Base-by-base conservation (phyloP, 1,284 basidiomycete genomes). In the Boletus albobrunnescens region DNA sequence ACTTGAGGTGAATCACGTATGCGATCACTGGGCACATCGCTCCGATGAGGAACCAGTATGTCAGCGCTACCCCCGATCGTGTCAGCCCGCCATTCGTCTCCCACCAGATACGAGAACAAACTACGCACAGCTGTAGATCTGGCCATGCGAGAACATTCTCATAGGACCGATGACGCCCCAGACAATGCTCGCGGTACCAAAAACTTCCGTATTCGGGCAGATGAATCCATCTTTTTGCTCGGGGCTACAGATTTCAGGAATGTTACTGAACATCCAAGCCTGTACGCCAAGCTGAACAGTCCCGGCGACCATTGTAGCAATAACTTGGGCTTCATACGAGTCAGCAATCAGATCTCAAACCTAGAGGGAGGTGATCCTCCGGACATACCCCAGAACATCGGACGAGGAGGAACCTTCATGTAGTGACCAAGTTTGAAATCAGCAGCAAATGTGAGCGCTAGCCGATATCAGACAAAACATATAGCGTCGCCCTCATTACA, bases 21-120 rank as follows among this genome's bases (percentile, higher is more conserved):
- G 64, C 65, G 17, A 67, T 44, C 20, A 72, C 16, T 0, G 81
- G 81, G 30, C 67, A 65, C n/a, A 73, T 14, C 19, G 73, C 69
- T 24, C 81, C 81, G 44, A 79, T 59, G 45, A 82, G 70, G 76
- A 84, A 84, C 62, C 76, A 77, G 67, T 74, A 77, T n/a, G 65
- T 53, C 7, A 77, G 65, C 6, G 1, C 59, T 61, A 16, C 9
- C 8, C 4, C 3, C 19, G 7, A 23, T 10, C 23, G 10, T 10
- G 40, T 61, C 28, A 51, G 44, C 17, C 8, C 22, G 5, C 8
- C 19, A 2, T 19, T 16, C 20, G 8, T 16, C 20, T 10, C 5
- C 16, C 17, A 10, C 23, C 9, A 14, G 10, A n/a, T 2, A 26
- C 9, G 10, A 26, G 16, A 17, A 27, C 4, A n/a, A n/a, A 22